phyloP scores from a whole-genome alignment of 441 rosid genomes.

The Pelargonium fulgidum region DNA sequence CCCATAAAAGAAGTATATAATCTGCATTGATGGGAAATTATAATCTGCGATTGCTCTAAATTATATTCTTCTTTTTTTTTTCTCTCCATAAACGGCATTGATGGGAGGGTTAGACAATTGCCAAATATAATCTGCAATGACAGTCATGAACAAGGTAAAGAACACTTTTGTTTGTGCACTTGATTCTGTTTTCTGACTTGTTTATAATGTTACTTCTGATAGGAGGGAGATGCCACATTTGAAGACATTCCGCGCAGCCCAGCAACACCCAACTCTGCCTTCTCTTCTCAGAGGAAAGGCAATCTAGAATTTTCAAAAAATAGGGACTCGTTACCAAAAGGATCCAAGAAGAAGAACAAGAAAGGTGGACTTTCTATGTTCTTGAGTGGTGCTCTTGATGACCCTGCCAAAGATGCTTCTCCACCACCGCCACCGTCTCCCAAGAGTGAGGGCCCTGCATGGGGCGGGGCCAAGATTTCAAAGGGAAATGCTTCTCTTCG shows the following conservation, averaged over 20 bases:
- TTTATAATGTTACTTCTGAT: slow-evolving; percentile 20
- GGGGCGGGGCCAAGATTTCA: slow-evolving; percentile 90
- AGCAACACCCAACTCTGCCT: slow-evolving; percentile 24
- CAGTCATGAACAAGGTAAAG: too few species aligned
- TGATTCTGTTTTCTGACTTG: slow-evolving; percentile 14
- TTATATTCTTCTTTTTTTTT: too few species aligned
- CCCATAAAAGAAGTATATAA: too few species aligned
- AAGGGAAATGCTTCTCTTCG: slow-evolving; percentile 82
- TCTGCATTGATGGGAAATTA: too few species aligned
- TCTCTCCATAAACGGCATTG: too few species aligned
- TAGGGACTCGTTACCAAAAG: slow-evolving; percentile 33
- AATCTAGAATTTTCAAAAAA: slow-evolving; percentile 32
- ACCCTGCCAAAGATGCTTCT: slow-evolving; percentile 46
- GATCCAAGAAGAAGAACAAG: slow-evolving; percentile 60
- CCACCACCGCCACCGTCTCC: slow-evolving; percentile 53
- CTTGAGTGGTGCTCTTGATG: slow-evolving; percentile 96
- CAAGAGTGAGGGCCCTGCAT: slow-evolving; percentile 78
- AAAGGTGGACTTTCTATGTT: slow-evolving; percentile 98
- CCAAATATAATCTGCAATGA: too few species aligned
- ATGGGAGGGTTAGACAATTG: too few species aligned
- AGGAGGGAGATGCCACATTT: slow-evolving; percentile 36
- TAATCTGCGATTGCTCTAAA: too few species aligned
- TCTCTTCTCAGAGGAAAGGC: slow-evolving; percentile 39
- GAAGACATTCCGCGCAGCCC: slow-evolving; percentile 25
- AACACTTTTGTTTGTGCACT: too few species aligned